Percentiles rank a stretch among this genome's conserved stretches.
phyloP scores from a whole-genome alignment of 805 yeast genomes.

The Kodamaea kaohsiungensis region DNA sequence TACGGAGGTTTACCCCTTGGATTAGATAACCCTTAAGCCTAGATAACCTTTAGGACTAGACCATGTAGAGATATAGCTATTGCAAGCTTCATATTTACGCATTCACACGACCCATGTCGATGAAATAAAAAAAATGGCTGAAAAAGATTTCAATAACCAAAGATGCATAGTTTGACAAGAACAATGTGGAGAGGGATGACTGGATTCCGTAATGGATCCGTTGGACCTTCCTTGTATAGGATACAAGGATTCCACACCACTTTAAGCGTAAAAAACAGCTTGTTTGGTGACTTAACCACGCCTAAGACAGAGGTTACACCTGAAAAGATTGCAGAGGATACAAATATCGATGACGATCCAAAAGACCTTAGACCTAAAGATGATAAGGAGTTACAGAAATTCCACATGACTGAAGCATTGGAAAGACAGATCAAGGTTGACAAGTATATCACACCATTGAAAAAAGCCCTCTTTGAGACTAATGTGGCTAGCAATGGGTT shows the following conservation, averaged over 20 bases:
- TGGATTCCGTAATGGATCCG: not conserved
- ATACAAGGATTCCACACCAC: constrained; percentile 13
- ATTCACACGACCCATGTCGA: not conserved
- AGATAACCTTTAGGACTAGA: no score
- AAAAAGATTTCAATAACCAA: constrained; percentile 1
- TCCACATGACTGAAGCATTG: constrained; percentile 45
- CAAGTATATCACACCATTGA: constrained; percentile 69
- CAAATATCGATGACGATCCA: constrained; percentile 12
- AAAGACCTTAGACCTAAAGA: constrained; percentile 27
- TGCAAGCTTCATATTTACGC: no score
- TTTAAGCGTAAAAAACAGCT: constrained; percentile 9
- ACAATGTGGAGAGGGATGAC: not conserved
- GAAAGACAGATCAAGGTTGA: constrained; percentile 49
- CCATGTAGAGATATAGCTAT: no score
- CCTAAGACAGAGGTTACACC: constrained; percentile 11
- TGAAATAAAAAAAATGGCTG: constrained; percentile 4
- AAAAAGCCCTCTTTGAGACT: constrained; percentile 59
- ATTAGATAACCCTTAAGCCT: no score
- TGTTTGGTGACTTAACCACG: constrained; percentile 37
- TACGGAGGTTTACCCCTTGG: no score
- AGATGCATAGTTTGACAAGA: not conserved
- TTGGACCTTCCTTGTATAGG: not conserved
- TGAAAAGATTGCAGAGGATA: constrained; percentile 8
- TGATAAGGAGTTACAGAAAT: constrained; percentile 48
- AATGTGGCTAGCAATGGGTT: constrained; percentile 66